Evolutionary conservation across 208 protist genomes (phyloP), one percentile per base, ranked within the genome.

Genomic region (Leishmania turanica): DNA sequence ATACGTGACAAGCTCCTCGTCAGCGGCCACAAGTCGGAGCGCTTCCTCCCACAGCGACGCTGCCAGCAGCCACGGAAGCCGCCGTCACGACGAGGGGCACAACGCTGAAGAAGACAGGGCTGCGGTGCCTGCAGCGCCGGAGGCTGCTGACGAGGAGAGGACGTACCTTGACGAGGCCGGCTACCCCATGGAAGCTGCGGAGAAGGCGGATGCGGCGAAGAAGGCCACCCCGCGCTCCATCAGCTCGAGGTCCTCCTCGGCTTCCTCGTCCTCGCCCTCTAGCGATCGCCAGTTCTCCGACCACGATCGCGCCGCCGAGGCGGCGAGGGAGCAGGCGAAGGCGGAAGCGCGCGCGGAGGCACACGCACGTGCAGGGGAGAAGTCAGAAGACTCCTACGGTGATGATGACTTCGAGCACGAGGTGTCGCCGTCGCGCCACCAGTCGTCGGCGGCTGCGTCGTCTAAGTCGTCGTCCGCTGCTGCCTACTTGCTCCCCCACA

Each of bases 331-430:
- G 60, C 31, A 72, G 40, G 79, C 45, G 21, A 64, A 31, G 71
- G 60, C n/a, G 62, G 64, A 69, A 49, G 54, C 75, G 21, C 76
- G 64, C n/a, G 56, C 21, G 71, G 37, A 66, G 17, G 79, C 34
- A 62, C 21, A 42, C 34, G 40, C 17, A n/a, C 19, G 40, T 37
- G 40, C 60, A 49, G 68, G 66, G 40, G 24, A 47, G 8, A 21
- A 34, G 54, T 68, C 78, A 11, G 62, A 77, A 6, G 72, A 71
- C 42, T 34, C 51, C 56, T 84, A 90, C 77, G 70, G 76, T 19
- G 83, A 92, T 75, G 80, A 92, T 75, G 82, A 77, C 77, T 88
- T 90, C 74, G 85, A 89, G 49, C 77, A 87, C 15, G 66, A 82
- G n/a, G 64, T 73, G 9, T 78, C 65, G 13, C 62, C 62, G n/a